Evolutionary conservation across 495 filamentous ascomycete genomes (phyloP), one percentile per base, ranked within the genome.

Genomic region (Xylaria flabelliformis): DNA sequence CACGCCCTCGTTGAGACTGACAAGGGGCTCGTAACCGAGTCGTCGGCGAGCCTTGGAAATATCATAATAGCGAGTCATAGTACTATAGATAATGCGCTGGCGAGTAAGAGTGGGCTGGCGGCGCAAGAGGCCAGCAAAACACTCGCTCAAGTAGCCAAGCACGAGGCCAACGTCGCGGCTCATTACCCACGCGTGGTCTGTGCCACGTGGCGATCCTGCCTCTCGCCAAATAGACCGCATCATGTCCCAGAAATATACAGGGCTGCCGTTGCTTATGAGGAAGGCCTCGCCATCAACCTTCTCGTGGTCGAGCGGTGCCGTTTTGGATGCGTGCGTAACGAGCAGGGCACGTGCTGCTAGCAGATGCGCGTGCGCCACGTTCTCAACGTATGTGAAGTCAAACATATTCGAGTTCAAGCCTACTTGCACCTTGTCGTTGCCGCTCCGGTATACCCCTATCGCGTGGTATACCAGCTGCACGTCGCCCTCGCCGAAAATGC

Each of bases 191-290:
- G 94, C 89, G 79, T 92, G 80, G 34, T 89, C 78, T n/a, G 90
- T 87, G 59, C 91, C 88, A 53, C 88, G 83, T 44, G 85, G 80
- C n/a, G 87, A 87, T 48, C 90, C 90, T 15, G 89, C 90, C n/a
- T 90, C 84, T 7, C 85, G 87, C 94, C 94, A 98, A 41, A 95
- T 87, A 50, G 88, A 86, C 50, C 93, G 90, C 46, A 90, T 87
- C 76, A 95, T 92, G 78, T 99, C 97, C 95, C 95, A 99, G 86
- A 99, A 99, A 78, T 97, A 97, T 29, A 97, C 85, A 0, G 96
- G 96, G 67, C 87, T 85, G 77, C 92, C 95, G 80, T 99, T 98
- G 71, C 96, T 98, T 81, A 99, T 91, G 80, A 97, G 89, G 88
- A 98, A 99, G 29, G 92, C 92, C 80, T 98, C 94, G 50, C 96